These are phyloP conservation scores for Henckelia pumila DNA, from an alignment of 257 asterid genomes.

Conservation along the genomic window DNA sequence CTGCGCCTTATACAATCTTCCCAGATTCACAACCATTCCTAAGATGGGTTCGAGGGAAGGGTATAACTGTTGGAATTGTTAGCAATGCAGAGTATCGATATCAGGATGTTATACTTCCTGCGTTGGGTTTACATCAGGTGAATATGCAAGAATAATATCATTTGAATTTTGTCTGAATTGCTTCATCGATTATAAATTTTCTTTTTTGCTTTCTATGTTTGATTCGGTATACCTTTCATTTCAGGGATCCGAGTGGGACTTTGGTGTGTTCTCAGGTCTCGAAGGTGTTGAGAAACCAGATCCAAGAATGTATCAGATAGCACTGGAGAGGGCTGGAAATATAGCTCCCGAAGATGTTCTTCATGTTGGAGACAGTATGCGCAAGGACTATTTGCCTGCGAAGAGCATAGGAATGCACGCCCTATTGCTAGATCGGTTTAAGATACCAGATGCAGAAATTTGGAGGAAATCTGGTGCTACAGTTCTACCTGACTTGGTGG, in stretches of 20 bases:
- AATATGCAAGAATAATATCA: neutral
- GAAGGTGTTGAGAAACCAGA: conserved; percentile 95
- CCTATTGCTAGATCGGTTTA: conserved; percentile 70
- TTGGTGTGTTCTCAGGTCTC: conserved; percentile 92
- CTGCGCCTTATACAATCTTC: conserved; percentile 79
- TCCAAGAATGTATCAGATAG: conserved; percentile 69
- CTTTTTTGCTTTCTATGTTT: neutral
- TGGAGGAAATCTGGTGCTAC: conserved; percentile 86
- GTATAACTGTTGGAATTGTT: conserved; percentile 69
- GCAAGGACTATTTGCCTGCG: conserved; percentile 81
- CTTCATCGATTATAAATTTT: neutral
- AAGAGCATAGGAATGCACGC: conserved; percentile 83
- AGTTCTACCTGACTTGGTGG: conserved; percentile 74
- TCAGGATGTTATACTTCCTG: conserved; percentile 88
- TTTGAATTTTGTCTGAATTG: neutral
- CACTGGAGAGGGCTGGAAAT: conserved; percentile 85
- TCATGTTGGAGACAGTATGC: conserved; percentile 91
- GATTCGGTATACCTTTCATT: neutral
- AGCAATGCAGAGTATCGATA: conserved; percentile 96
- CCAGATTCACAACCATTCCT: conserved; percentile 84
- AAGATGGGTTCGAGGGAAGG: conserved; percentile 71
- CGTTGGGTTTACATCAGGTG: conserved; percentile 82
- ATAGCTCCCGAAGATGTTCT: conserved; percentile 72
- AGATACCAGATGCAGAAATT: conserved; percentile 61
- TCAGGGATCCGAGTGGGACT: conserved; percentile 98